Evolutionary conservation across 106 monocot genomes (phyloP), one percentile per base, ranked within the genome.

Genomic region (Acorus calamus): DNA sequence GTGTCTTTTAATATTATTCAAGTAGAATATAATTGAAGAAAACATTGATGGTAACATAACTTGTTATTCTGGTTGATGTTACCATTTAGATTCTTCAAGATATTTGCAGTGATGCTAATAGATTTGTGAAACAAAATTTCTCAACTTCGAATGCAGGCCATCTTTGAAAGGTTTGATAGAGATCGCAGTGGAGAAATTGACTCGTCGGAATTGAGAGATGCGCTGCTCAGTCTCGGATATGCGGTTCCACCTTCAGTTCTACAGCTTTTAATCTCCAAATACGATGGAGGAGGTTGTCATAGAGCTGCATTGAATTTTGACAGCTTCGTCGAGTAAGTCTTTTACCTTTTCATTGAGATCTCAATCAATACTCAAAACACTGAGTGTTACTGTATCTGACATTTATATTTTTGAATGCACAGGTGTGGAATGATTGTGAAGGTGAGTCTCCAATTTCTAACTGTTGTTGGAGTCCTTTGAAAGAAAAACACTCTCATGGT

Each of bases 131-230:
- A 8, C 44, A 4, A 5, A 7, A 44, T 42, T 61, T 10, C 61
- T 60, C 14, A 61, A 46, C 41, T 5, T 3, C 68, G 14, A 50
- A n/a, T 74, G 56, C 69, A 93, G 89, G 73, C 56, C 1, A 79
- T 79, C 51, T 89, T 89, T 63, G 81, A 86, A 66, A 83, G 81
- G 48, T 93, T 86, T 64, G 89, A 89, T 56, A 66, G 72, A 28
- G 89, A 94, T 68, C 44, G 89, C 10, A 94, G 93, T 69, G 89
- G 93, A 44, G 64, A 73, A 65, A 84, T 94, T 56, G 83, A 94
- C 64, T 72, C 78, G 1, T 50, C 59, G 2, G 93, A 94, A 68
- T 74, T 94, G 10, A 73, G 64, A 50, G 86, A 94, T 75, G 83
- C 89, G 13, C 76, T 89, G 8, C 60, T 80, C 11, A 86, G 89